Conservation (phyloP, 208 protist genomes). For the Leptomonas pyrrhocoris region DNA sequence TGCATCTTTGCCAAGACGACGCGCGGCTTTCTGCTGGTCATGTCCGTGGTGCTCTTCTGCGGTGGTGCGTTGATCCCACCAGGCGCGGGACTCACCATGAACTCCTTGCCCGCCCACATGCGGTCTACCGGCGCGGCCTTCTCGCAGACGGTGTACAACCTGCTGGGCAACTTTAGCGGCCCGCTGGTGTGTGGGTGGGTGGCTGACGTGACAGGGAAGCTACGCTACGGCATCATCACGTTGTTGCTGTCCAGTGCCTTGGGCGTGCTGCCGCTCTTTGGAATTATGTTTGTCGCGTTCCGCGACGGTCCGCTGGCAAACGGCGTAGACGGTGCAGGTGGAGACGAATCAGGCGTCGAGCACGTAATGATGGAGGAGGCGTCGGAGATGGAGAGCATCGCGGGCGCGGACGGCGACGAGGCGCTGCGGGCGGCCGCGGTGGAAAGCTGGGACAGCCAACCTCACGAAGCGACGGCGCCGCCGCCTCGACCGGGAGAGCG, state of each 20-base stretch:
- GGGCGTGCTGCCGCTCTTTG: slow-evolving; percentile 63
- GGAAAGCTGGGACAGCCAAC: not conserved
- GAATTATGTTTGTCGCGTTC: slow-evolving; percentile 48
- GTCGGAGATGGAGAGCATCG: slow-evolving; percentile 14
- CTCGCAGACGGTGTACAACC: slow-evolving; percentile 87
- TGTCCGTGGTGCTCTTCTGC: slow-evolving; percentile 89
- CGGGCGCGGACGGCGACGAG: slow-evolving; percentile 8
- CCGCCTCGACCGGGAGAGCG: too few relatives aligned
- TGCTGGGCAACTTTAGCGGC: slow-evolving; percentile 89
- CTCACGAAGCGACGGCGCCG: not conserved
- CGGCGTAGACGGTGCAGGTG: not conserved
- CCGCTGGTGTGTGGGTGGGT: slow-evolving; percentile 87
- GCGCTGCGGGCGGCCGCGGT: not conserved
- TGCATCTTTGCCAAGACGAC: slow-evolving; percentile 81
- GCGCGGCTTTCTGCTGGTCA: slow-evolving; percentile 68
- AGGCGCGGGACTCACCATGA: slow-evolving; percentile 78
- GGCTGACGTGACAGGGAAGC: slow-evolving; percentile 59
- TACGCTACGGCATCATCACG: slow-evolving; percentile 79
- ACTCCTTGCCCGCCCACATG: slow-evolving; percentile 61
- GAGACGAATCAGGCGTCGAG: not conserved
- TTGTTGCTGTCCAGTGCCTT: slow-evolving; percentile 67
- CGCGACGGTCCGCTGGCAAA: slow-evolving; percentile 6
- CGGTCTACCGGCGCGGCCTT: slow-evolving; percentile 73
- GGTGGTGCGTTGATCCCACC: slow-evolving; percentile 85
- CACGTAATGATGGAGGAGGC: not conserved